A percentile compares a stretch with the other conserved stretches of the same genome.
Evolutionary conservation across 2,329 filamentous ascomycete genomes (phyloP).

Genomic region (Fusarium beomiforme): DNA sequence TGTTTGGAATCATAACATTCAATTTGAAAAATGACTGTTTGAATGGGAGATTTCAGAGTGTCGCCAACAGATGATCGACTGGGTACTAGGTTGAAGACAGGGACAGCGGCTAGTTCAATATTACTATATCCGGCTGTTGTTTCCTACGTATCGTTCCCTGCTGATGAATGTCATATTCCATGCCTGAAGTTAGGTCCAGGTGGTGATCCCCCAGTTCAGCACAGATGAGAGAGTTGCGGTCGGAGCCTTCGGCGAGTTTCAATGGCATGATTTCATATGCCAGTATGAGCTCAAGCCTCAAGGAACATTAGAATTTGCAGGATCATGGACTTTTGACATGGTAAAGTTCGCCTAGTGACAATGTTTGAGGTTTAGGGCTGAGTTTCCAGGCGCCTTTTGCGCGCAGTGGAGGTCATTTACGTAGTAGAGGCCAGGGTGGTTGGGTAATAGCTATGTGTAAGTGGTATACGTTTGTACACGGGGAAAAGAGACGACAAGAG

Average conservation of each 20-base stretch:
- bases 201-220: not conserved
- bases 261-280: not conserved
- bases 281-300: not conserved
- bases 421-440: slow-evolving; percentile 1
- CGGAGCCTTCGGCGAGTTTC: not conserved
- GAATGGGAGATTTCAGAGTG: not conserved
- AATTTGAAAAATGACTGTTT: slow-evolving; percentile 6
- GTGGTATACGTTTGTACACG: not conserved
- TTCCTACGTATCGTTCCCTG: slow-evolving; percentile 6
- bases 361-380: slow-evolving; percentile 6
- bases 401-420: not conserved
- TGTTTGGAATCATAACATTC: not conserved
- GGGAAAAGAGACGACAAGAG: slow-evolving; percentile 16
- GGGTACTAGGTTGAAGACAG: not conserved
- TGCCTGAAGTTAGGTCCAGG: not conserved
- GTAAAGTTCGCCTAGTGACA: not conserved
- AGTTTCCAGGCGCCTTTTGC: not conserved
- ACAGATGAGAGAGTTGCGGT: slow-evolving; percentile 1
- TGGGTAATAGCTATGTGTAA: slow-evolving; percentile 11
- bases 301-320: not conserved
- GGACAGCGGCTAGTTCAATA: slow-evolving; percentile 18
- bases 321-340: not conserved
- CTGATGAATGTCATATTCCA: slow-evolving; percentile 14
- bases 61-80: not conserved
- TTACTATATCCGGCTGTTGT: slow-evolving; percentile 2